A percentile compares a stretch with the other conserved stretches of the same genome.
Conservation (phyloP, 495 filamentous ascomycete genomes). For the Acidomyces sp. region DNA sequence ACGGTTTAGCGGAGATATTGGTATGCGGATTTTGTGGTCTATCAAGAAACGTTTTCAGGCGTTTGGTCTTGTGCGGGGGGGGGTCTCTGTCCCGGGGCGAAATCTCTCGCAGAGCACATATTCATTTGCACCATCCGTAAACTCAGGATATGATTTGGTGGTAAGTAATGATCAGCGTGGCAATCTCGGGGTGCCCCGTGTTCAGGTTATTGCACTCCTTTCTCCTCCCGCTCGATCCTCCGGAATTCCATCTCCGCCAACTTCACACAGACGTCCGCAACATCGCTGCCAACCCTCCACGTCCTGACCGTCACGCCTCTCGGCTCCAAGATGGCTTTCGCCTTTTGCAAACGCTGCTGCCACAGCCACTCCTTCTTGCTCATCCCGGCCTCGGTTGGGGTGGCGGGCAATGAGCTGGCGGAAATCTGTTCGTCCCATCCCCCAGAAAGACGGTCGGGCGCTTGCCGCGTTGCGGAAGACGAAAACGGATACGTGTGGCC, state of each 20-base stretch:
- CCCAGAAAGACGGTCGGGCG: conserved; percentile 7
- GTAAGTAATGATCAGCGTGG: too few species aligned
- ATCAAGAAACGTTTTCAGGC: too few species aligned
- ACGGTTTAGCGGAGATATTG: too few species aligned
- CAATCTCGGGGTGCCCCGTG: too few species aligned
- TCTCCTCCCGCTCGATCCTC: conserved; percentile 23
- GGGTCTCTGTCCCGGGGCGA: too few species aligned
- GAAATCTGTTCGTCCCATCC: conserved; percentile 7
- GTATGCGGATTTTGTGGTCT: too few species aligned
- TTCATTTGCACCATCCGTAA: too few species aligned
- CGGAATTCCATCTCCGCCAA: conserved; percentile 36
- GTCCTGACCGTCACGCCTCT: conserved; percentile 63
- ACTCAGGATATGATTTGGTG: too few species aligned
- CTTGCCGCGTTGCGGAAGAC: conserved; percentile 22
- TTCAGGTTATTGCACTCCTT: background rate
- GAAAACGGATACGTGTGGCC: conserved; percentile 32
- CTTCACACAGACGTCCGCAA: conserved; percentile 42
- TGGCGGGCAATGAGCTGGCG: too few species aligned
- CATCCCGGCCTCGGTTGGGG: conserved; percentile 19
- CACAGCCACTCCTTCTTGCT: conserved; percentile 80
- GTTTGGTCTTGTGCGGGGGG: too few species aligned
- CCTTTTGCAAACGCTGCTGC: conserved; percentile 62
- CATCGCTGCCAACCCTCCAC: conserved; percentile 80
- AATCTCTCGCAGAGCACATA: too few species aligned
- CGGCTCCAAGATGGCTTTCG: conserved; percentile 52